Conservation (phyloP, 23 red algal genomes). For the Gracilaria domingensis region DNA sequence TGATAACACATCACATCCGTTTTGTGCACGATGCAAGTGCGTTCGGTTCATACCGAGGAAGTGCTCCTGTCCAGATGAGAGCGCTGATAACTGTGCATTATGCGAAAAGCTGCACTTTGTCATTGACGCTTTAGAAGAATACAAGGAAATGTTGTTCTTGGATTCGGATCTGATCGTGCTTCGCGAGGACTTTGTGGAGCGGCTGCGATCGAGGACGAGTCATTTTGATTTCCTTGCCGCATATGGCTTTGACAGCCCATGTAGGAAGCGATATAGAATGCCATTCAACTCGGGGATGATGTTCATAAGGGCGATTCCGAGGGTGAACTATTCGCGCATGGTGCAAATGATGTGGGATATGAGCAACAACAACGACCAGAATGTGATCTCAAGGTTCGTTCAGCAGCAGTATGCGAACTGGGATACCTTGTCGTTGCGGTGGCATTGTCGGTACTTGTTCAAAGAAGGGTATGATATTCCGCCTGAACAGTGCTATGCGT, state of each 20-base stretch:
- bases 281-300: conserved; percentile 66
- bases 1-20: conserved; percentile 16
- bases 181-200: conserved; percentile 41
- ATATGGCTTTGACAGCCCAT: conserved; percentile 31
- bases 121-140: conserved; percentile 29
- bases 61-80: conserved; percentile 41
- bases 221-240: conserved; percentile 60
- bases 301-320: conserved; percentile 41
- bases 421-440: conserved; percentile 58
- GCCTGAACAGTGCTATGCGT: conserved; percentile 38
- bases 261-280: conserved; percentile 37
- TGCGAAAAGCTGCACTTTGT: conserved; percentile 68
- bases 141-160: conserved; percentile 49
- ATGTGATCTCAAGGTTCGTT: conserved; percentile 45
- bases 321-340: conserved; percentile 43
- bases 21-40: conserved; percentile 29
- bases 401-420: conserved; percentile 40
- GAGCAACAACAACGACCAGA: conserved; percentile 64
- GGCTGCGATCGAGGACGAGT: conserved; percentile 1
- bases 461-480: conserved; percentile 66
- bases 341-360: conserved; percentile 39
- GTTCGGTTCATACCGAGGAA: conserved; percentile 35
- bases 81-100: conserved; percentile 7
- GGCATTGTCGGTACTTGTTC: conserved; percentile 60
- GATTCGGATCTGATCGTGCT: conserved; percentile 60